Base-by-base conservation (phyloP, 805 yeast genomes). In the Monosporozyma servazzii region DNA sequence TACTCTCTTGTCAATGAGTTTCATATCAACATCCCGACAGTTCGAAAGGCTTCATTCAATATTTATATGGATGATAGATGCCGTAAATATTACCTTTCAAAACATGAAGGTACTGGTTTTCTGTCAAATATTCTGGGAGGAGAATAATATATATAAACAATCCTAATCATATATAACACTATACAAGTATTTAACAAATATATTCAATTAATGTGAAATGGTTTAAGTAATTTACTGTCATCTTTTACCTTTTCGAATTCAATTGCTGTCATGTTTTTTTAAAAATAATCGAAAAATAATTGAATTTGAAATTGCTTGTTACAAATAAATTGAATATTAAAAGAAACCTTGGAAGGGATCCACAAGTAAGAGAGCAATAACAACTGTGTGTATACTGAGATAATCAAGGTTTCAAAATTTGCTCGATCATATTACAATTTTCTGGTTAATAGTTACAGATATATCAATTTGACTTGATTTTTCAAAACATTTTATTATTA, bases 1-100 rank as follows among this genome's bases (percentile, higher is more conserved):
- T 59, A 71, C 36, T 77, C 82, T 0, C 62, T 81, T 27, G 58
- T 81, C 9, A 53, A 63, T n/a, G 69, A 67, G 3, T 82, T 15
- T n/a, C 1, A 3, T 13, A 15, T 30, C 15, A 45, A 30, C 17
- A 30, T 42, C 5, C 23, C 23, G 7, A 3, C 10, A 2, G 15
- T 37, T 17, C 17, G 41, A 37, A 37, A 37, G 23, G 13, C 21
- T 17, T 18, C 21, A 37, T 18, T 8, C 15, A 37, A 37, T 11
- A 37, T 37, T 7, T 37, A 37, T 37, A 18, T 37, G 41, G 41
- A 37, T 18, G 23, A 17, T 18, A 17, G 3, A 18, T 37, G 41
- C 9, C 41, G 23, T 3, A 17, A 18, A 37, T 37, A 18, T 18
- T 37, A 37, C 11, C 5, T 5, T 37, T 7, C 21, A 18, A 37